Evolutionary conservation across 805 yeast species (phyloP).

Genomic region (Lipomyces anomalus): DNA sequence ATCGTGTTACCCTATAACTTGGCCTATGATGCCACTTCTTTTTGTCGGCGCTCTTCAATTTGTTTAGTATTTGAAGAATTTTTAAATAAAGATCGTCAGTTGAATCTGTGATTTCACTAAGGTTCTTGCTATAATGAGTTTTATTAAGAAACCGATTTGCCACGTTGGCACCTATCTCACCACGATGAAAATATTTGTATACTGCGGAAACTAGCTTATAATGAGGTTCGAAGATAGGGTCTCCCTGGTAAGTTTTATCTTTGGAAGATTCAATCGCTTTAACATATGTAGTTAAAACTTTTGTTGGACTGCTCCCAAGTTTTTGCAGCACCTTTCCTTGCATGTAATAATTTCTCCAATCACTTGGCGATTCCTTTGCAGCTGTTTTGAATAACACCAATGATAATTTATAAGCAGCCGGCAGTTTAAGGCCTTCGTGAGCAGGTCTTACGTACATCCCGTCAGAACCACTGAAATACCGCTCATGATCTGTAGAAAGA

Average conservation of each 20-base stretch:
- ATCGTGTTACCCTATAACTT: slow-evolving; percentile 41
- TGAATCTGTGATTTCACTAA: neutral
- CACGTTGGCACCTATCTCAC: slow-evolving; percentile 32
- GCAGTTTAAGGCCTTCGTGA: slow-evolving; percentile 4
- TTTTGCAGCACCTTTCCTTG: slow-evolving; percentile 56
- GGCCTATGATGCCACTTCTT: slow-evolving; percentile 93
- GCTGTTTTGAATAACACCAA: slow-evolving; percentile 46
- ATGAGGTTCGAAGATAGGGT: slow-evolving; percentile 70
- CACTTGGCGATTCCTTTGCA: slow-evolving; percentile 38
- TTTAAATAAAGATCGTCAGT: neutral
- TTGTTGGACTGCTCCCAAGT: slow-evolving; percentile 33
- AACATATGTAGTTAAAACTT: slow-evolving; percentile 41
- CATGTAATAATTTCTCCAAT: slow-evolving; percentile 60
- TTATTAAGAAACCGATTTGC: slow-evolving; percentile 31
- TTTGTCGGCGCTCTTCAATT: slow-evolving; percentile 56
- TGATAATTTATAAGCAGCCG: slow-evolving; percentile 35
- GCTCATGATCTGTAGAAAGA: slow-evolving; percentile 45
- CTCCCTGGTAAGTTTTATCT: slow-evolving; percentile 32
- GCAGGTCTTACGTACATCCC: slow-evolving; percentile 25
- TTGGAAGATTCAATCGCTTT: slow-evolving; percentile 26
- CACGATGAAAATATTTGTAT: slow-evolving; percentile 49
- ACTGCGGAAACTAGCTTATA: slow-evolving; percentile 54
- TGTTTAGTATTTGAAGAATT: slow-evolving; percentile 33
- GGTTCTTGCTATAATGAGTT: slow-evolving; percentile 3
- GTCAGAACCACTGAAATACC: slow-evolving; percentile 29